These are phyloP conservation scores for Thielaviopsis ethacetica DNA, from an alignment of 2,329 filamentous ascomycete species.

Conservation along the genomic window DNA sequence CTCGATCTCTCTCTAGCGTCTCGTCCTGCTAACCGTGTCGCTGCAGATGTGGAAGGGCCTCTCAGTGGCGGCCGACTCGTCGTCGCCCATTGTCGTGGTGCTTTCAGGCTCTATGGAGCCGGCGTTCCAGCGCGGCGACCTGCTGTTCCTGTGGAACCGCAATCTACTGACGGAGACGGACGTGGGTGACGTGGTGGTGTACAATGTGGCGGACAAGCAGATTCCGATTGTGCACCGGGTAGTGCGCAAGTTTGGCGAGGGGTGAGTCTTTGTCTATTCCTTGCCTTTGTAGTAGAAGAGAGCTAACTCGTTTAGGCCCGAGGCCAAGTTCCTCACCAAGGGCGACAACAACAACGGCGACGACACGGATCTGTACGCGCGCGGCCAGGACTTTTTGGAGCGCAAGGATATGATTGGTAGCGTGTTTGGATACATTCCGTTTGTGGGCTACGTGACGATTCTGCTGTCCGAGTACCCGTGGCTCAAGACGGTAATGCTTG, in stretches of 20 bases:
- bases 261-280: conserved; percentile 33
- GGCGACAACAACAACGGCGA: conserved; percentile 93
- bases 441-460: conserved; percentile 94
- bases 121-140: conserved; percentile 62
- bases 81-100: conserved; percentile 69
- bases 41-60: conserved; percentile 70
- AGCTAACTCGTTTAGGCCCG: conserved; percentile 22
- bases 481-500: conserved; percentile 90
- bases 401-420: conserved; percentile 85
- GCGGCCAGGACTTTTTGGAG: conserved; percentile 72
- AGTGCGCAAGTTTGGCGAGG: conserved; percentile 53
- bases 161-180: conserved; percentile 38
- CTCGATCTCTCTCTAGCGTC: neutral
- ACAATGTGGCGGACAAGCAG: conserved; percentile 80
- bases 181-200: conserved; percentile 43
- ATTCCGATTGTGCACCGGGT: conserved; percentile 95
- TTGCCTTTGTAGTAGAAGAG: no score
- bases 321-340: conserved; percentile 75
- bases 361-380: conserved; percentile 75
- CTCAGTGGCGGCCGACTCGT: conserved; percentile 58
- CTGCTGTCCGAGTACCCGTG: conserved; percentile 89
- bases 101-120: conserved; percentile 74
- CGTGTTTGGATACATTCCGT: conserved; percentile 80
- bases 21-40: neutral
- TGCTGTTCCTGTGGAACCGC: conserved; percentile 64